These are phyloP conservation scores for Suillus plorans DNA, from an alignment of 768 basidiomycete genomes.

Conservation along the genomic window DNA sequence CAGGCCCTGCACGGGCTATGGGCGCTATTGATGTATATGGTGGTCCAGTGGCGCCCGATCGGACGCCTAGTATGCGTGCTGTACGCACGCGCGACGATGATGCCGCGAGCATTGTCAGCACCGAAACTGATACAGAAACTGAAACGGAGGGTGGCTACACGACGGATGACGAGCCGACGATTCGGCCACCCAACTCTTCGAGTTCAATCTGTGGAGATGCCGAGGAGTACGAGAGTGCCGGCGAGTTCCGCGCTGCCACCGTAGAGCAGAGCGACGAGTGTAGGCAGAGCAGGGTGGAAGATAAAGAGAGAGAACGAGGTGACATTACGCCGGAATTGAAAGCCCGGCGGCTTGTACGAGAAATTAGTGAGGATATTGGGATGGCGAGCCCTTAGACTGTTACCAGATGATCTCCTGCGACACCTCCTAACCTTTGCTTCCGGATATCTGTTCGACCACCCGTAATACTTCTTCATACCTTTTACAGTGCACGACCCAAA, in stretches of 20 bases:
- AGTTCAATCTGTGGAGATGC: constrained; percentile 39
- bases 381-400: constrained; percentile 29
- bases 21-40: constrained; percentile 55
- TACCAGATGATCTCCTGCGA: not conserved
- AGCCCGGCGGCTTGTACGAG: constrained; percentile 27
- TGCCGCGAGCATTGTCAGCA: constrained; percentile 32
- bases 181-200: constrained; percentile 49
- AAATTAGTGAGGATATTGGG: constrained; percentile 31
- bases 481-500: constrained; percentile 12
- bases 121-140: constrained; percentile 44
- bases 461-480: constrained; percentile 29
- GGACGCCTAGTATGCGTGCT: constrained; percentile 27
- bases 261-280: constrained; percentile 8
- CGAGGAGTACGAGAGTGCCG: constrained; percentile 34
- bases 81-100: constrained; percentile 28
- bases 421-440: constrained; percentile 1
- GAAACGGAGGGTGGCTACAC: constrained; percentile 57
- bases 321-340: constrained; percentile 33
- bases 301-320: constrained; percentile 22
- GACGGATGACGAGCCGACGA: constrained; percentile 84
- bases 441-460: constrained; percentile 16
- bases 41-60: constrained; percentile 37
- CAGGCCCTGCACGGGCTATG: constrained; percentile 49
- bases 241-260: constrained; percentile 23
- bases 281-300: not conserved